These are phyloP conservation scores for Pseudognaphalium luteoalbum DNA, from an alignment of 129 eudicot genomes.

Conservation along the genomic window DNA sequence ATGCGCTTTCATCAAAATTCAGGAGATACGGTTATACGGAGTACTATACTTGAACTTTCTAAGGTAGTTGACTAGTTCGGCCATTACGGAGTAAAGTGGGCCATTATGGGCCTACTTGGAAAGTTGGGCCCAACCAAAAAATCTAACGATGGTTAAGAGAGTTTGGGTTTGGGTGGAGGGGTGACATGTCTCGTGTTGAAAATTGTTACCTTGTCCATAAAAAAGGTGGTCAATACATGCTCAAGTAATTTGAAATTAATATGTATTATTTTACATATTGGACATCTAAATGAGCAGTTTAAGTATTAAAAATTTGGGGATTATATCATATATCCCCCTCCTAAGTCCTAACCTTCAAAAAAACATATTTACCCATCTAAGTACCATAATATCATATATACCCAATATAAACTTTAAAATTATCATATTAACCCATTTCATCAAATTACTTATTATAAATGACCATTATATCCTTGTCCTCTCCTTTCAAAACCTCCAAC, in stretches of 20 bases:
- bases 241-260: neutral
- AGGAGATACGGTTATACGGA: neutral
- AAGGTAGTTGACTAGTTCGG: neutral
- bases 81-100: neutral
- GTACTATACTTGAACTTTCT: neutral
- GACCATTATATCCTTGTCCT: too few relatives aligned
- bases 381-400: too few relatives aligned
- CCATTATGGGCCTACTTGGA: neutral
- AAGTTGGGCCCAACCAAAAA: neutral
- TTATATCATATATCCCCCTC: too few relatives aligned
- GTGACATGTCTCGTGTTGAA: neutral
- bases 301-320: too few relatives aligned
- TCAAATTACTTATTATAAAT: too few relatives aligned
- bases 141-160: neutral
- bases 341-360: too few relatives aligned
- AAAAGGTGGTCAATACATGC: neutral
- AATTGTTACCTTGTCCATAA: neutral
- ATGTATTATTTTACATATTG: too few relatives aligned
- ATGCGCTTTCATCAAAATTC: neutral
- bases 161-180: neutral
- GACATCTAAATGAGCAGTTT: too few relatives aligned
- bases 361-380: too few relatives aligned
- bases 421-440: too few relatives aligned
- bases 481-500: too few relatives aligned
- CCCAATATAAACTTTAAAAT: too few relatives aligned